Evolutionary conservation across 768 basidiomycete species (phyloP).

Genomic region (Pleurotus eryngii): DNA sequence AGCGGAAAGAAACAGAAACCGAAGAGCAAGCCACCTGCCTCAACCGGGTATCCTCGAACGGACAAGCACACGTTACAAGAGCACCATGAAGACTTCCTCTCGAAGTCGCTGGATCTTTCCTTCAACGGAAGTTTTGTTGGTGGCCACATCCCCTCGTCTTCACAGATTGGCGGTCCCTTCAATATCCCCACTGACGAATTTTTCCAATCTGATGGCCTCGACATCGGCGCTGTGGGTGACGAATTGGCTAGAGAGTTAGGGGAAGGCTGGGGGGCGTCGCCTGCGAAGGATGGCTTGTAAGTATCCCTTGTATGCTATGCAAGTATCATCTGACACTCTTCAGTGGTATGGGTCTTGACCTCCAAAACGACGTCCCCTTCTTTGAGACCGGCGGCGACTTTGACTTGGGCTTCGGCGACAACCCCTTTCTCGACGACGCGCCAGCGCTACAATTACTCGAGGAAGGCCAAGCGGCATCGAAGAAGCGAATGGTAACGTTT

Average conservation of each 20-base stretch:
- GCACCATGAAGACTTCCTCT: conserved; percentile 63
- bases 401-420: conserved; percentile 18
- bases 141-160: conserved; percentile 46
- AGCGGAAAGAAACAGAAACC: conserved; percentile 24
- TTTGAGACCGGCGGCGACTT: conserved; percentile 14
- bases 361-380: conserved; percentile 1
- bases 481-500: conserved; percentile 1
- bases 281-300: conserved; percentile 21
- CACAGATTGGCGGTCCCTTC: conserved; percentile 46
- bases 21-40: conserved; percentile 18
- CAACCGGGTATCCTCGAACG: conserved; percentile 43
- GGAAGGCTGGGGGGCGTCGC: conserved; percentile 56
- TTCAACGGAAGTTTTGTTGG: conserved; percentile 38
- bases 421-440: conserved; percentile 22
- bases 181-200: conserved; percentile 54
- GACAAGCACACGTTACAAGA: conserved; percentile 68
- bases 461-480: not conserved
- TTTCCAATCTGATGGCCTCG: conserved; percentile 49
- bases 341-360: conserved; percentile 16
- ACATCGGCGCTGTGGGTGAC: conserved; percentile 61
- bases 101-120: conserved; percentile 63
- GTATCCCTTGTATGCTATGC: conserved; percentile 8
- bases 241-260: conserved; percentile 76
- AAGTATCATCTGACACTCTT: conserved; percentile 7
- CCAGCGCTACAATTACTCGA: not conserved